Base-by-base conservation (phyloP, 805 yeast genomes). In the Saccharomycopsis synnaedendra region DNA sequence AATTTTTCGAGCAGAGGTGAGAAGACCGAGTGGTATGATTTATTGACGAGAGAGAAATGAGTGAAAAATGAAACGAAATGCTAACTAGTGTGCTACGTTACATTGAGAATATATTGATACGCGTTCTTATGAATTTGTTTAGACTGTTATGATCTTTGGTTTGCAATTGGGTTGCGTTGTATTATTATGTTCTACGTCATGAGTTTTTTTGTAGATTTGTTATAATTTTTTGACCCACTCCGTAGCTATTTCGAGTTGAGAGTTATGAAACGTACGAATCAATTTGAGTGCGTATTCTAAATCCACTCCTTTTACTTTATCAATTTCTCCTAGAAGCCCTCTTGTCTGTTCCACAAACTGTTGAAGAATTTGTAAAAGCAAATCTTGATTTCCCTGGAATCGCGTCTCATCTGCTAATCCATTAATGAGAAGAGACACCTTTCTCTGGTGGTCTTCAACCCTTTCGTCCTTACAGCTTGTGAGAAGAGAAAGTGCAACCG, bases 401-500 rank as follows among this genome's bases (percentile, higher is more conserved):
- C 33, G 58, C 0, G 58, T 50, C 1, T 82, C 80, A 48, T 75
- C 80, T 3, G 67, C 61, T 5, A 62, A 51, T 0, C 86, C 86
- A 43, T 53, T 53, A 2, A 61, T 39, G 32, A 57, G 45, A 0
- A 44, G n/a, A 8, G 31, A 28, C 10, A 37, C 35, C 31, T 35
- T 39, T 41, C 48, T 43, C 9, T 7, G 30, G 5, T 32, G 44
- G 5, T 34, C 37, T 32, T 41, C 19, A 30, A 19, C 43, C 52
- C 11, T 58, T 19, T 38, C 56, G 49, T 42, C 55, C 54, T 43
- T 45, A 49, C 51, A 56, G 32, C 9, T 56, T 52, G 8, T 36
- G 44, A 72, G 49, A 0, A 72, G 68, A 3, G 93, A 85, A 36
- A 89, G 61, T 0, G 88, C 96, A 2, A 89, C 78, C 49, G 80